A percentile compares a stretch with the other conserved stretches of the same genome.
Evolutionary conservation across 768 basidiomycete species (phyloP).

Genomic region (Amanita subjunquillea): DNA sequence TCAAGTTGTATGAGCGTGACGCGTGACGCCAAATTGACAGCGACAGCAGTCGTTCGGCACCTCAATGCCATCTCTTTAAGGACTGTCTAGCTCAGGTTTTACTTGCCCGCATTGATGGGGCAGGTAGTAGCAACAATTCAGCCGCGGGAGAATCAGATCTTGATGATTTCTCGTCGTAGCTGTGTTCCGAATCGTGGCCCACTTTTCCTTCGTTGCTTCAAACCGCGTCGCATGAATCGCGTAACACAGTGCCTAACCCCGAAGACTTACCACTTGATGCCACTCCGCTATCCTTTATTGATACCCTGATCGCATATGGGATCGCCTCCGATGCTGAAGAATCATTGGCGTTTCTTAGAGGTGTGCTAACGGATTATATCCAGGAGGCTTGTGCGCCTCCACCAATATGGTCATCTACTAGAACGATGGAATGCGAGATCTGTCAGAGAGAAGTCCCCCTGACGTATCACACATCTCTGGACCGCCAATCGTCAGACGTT

Average conservation of each 20-base stretch:
- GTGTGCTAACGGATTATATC: constrained; percentile 30
- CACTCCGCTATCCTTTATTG: constrained; percentile 31
- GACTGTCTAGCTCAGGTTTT: constrained; percentile 34
- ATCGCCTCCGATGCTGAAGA: constrained; percentile 31
- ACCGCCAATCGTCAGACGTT: too few relatives aligned
- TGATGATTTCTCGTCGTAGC: constrained; percentile 44
- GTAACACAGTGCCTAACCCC: constrained; percentile 18
- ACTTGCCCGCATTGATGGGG: constrained; percentile 18
- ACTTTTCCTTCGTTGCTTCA: constrained; percentile 26
- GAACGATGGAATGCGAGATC: constrained; percentile 46
- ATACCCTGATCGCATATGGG: constrained; percentile 42
- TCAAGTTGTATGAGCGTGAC: too few relatives aligned
- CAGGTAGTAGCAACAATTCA: constrained; percentile 2
- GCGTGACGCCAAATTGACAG: too few relatives aligned
- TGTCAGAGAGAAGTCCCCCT: constrained; percentile 45
- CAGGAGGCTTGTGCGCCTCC: constrained; percentile 36
- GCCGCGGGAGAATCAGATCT: constrained; percentile 22
- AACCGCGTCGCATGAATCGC: constrained; percentile 27
- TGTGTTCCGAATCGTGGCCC: constrained; percentile 40
- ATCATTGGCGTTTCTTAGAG: constrained; percentile 27
- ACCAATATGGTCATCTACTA: constrained; percentile 41
- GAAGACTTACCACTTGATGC: constrained; percentile 28
- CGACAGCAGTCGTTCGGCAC: neutral
- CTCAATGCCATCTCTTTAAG: constrained; percentile 27
- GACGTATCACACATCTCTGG: constrained; percentile 32